Base-by-base conservation (phyloP, 2,329 filamentous ascomycete species). In the Fusarium neocosmosporiellum region DNA sequence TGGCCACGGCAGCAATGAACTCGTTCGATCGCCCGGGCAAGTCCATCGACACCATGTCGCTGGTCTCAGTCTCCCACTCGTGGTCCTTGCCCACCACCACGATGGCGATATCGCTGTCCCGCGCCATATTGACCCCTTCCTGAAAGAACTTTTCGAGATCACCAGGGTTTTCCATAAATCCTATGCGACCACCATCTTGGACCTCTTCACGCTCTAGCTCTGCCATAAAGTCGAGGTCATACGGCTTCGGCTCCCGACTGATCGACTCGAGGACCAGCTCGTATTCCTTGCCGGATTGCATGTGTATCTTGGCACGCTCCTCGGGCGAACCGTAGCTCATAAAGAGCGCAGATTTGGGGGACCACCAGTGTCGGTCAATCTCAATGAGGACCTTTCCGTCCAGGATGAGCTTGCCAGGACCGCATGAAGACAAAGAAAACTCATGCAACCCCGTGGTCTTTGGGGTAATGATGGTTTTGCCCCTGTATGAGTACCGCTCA, bases 271-370 rank as follows among this genome's bases (percentile, higher is more conserved):
- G 58, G 7, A 70, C 29, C 0, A 71, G 20, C n/a, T 71, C 53
- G 2, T 73, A 71, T 13, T 59, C 41, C 27, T 58, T 37, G 0
- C 66, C 70, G 2, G 63, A 66, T 36, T 69, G 63, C 70, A 73
- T 73, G 13, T 67, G 58, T 7, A 73, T 8, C 22, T 69, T 37
- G 16, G 67, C 57, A 5, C 60, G 63, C 10, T 67, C 29, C 10
- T 73, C 70, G 0, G 70, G 66, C 0, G 70, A 73, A 24, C 70
- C 70, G 22, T 71, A 73, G 5, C 69, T 71, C 69, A 73, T 71
- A 13, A 73, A 73, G 4, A 73, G 43, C 2, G 70, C 59, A 1
- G 69, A 71, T 20, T 71, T 73, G 2, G 70, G 70, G 5, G 68
- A 72, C 68, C 70, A 72, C 68, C 65, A 72, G n/a, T 63, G 70